A percentile compares a stretch with the other conserved stretches of the same genome.
These are phyloP conservation scores for Fraxinus sp. DNA, from an alignment of 305 asterid genomes.

Conservation along the genomic window DNA sequence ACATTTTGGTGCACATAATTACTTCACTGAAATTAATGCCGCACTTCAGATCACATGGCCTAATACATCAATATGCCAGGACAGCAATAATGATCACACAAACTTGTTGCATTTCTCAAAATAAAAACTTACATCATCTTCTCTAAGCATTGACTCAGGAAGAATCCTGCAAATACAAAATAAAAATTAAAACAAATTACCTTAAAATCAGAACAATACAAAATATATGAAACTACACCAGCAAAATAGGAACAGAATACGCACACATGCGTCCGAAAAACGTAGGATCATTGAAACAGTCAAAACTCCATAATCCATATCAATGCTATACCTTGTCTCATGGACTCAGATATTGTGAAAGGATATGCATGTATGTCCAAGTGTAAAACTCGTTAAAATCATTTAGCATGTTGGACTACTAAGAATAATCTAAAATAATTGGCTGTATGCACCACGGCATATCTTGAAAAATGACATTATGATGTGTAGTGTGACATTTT, in stretches of 20 bases:
- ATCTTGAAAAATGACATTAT: background rate
- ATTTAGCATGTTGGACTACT: background rate
- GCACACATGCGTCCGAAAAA: background rate
- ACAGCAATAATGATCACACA: background rate
- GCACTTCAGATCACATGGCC: background rate
- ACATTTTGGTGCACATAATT: background rate
- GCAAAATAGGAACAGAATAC: background rate
- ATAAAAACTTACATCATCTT: conserved; percentile 69
- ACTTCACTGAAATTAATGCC: background rate
- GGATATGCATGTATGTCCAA: background rate
- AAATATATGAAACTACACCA: background rate
- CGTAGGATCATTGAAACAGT: background rate
- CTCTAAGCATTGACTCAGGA: conserved; percentile 69
- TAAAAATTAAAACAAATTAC: conserved; percentile 8
- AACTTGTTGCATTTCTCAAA: background rate
- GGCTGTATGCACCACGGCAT: background rate
- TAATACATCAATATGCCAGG: background rate
- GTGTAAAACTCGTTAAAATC: background rate
- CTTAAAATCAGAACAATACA: background rate
- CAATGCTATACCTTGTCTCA: background rate
- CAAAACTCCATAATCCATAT: background rate
- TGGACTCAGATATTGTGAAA: background rate
- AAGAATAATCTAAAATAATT: background rate
- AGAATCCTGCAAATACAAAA: conserved; percentile 50
- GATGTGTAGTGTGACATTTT: background rate